Base-by-base conservation (phyloP, 2,329 filamentous ascomycete genomes). In the Grosmannia clavigera region DNA sequence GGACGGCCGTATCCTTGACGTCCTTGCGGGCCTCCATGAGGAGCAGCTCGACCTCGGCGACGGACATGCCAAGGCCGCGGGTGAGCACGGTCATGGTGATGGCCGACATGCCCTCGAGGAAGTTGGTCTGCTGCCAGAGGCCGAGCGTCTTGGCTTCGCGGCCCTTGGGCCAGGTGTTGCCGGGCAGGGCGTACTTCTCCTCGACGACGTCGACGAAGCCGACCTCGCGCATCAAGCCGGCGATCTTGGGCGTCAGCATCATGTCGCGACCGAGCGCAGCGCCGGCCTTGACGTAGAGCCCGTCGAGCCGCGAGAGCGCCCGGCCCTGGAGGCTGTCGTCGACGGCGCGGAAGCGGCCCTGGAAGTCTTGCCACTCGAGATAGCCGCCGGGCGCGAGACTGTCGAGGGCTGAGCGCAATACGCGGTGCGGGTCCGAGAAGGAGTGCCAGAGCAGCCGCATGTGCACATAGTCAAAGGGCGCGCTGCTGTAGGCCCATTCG, bases 381-480 rank as follows among this genome's bases (percentile, higher is more conserved):
- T 68, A 72, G n/a, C 69, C 70, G 31, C 70, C 70, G 3, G 70
- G 70, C 27, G 63, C 64, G 6, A 73, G 66, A 58, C 70, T 67
- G 51, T 72, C 66, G 58, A 67, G 70, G 38, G 70, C 68, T 1
- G 64, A 62, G 50, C 67, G 66, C 19, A 73, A 55, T 2, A 66
- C 60, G 33, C 56, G 54, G 19, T 35, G 5, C 12, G 61, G 58
- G 50, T 65, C 61, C 4, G 53, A 54, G 35, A 66, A 66, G 6
- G 63, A 62, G 61, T 65, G 62, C 61, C 62, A 66, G 33, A 66
- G 56, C 33, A 66, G 61, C 3, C 80, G 78, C 1, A 78, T 75
- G 67, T 85, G 83, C 52, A 87, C 76, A 63, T 78, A 81, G 69
- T 86, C 82, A 63, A 84, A 83, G 58, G 75, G 68, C 58, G 75